phyloP scores from a whole-genome alignment of 805 yeast species.

The Diddensiella caesifluorescens region DNA sequence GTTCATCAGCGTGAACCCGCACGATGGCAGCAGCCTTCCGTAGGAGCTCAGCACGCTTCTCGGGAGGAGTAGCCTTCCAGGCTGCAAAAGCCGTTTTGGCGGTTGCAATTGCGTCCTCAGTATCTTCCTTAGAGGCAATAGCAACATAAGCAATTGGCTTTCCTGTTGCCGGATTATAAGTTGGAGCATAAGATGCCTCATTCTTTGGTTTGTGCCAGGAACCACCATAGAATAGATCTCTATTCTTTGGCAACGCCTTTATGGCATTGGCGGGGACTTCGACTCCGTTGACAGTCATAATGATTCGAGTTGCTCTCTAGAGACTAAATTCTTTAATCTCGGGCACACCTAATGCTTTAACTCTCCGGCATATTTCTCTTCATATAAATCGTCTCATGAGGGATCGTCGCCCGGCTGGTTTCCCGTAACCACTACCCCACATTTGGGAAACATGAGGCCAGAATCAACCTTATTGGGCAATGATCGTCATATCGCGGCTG shows the following conservation, averaged over 20 bases:
- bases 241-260: constrained; percentile 2
- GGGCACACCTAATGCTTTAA: neutral
- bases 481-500: too few species aligned
- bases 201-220: constrained; percentile 3
- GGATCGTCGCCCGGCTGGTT: neutral
- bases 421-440: constrained; percentile 1
- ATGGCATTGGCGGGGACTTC: constrained; percentile 3
- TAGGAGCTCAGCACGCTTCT: constrained; percentile 65
- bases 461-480: too few species aligned
- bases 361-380: too few species aligned
- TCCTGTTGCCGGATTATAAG: constrained; percentile 34
- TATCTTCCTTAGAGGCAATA: constrained; percentile 65
- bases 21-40: constrained; percentile 2
- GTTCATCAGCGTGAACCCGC: constrained; percentile 5
- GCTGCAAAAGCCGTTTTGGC: constrained; percentile 60
- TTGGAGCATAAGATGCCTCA: constrained; percentile 1
- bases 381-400: neutral
- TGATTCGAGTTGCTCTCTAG: neutral
- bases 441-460: too few species aligned
- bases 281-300: constrained; percentile 4
- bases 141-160: constrained; percentile 60
- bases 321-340: neutral
- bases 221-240: constrained; percentile 4
- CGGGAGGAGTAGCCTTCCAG: constrained; percentile 47
- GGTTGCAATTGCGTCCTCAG: constrained; percentile 74